Conservation (phyloP, 2,329 filamentous ascomycete species). For the Pyrenochaeta sp. region DNA sequence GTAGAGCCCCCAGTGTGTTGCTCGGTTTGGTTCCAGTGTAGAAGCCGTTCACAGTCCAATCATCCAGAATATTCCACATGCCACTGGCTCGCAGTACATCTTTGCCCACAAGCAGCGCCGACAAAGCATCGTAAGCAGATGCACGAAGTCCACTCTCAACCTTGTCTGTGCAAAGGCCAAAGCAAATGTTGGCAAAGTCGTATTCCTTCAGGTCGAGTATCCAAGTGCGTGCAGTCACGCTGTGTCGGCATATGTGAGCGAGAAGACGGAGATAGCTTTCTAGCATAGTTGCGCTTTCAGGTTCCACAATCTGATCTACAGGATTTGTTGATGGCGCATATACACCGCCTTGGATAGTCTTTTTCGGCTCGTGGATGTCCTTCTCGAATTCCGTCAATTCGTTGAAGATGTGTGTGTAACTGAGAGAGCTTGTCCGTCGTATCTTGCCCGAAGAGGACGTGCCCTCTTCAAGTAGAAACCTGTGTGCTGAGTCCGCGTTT, state of each 20-base stretch:
- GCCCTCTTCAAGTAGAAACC: constrained; percentile 88
- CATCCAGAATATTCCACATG: constrained; percentile 84
- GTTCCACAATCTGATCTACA: constrained; percentile 74
- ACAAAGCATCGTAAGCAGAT: constrained; percentile 81
- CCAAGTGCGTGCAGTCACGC: constrained; percentile 74
- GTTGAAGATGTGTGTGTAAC: constrained; percentile 91
- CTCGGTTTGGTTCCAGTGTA: constrained; percentile 43
- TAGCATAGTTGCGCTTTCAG: constrained; percentile 95
- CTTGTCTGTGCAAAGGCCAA: constrained; percentile 79
- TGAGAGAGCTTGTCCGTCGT: constrained; percentile 82
- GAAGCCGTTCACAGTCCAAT: constrained; percentile 67
- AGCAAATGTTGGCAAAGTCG: constrained; percentile 76
- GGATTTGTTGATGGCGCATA: constrained; percentile 48
- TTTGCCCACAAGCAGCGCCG: constrained; percentile 79
- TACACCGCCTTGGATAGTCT: constrained; percentile 69
- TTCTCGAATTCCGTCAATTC: constrained; percentile 86
- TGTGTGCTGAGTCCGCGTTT: constrained; percentile 84
- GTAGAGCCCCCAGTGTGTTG: constrained; percentile 28
- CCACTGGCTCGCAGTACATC: constrained; percentile 70
- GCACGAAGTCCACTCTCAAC: constrained; percentile 82
- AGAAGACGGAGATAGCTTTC: constrained; percentile 92
- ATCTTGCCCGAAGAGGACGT: constrained; percentile 75
- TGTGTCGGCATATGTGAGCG: constrained; percentile 80
- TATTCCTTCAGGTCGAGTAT: constrained; percentile 73
- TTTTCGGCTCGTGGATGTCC: constrained; percentile 75